Evolutionary conservation across 345 rosid genomes (phyloP).

Genomic region (Melastoma malabathricum): DNA sequence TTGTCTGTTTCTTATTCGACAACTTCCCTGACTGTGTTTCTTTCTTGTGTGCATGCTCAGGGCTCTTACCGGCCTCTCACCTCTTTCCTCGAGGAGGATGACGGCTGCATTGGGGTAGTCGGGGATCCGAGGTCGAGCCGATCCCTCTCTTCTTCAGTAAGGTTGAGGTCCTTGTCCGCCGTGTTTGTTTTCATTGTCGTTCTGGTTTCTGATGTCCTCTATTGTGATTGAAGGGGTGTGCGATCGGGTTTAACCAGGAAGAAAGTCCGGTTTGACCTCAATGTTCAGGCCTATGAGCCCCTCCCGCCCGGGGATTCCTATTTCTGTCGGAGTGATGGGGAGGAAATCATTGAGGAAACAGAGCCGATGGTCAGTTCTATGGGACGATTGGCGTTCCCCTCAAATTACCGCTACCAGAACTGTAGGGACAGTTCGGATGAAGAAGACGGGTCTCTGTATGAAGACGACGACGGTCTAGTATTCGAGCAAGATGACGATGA

Average conservation of each 20-base stretch:
- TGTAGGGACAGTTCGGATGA: slow-evolving; percentile 52
- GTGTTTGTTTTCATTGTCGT: too few relatives aligned
- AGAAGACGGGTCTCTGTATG: slow-evolving; percentile 32
- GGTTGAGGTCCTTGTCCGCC: too few relatives aligned
- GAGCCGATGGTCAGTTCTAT: neutral
- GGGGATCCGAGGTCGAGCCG: too few relatives aligned
- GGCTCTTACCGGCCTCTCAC: too few relatives aligned
- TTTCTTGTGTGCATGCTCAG: too few relatives aligned
- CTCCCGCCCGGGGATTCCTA: slow-evolving; percentile 9
- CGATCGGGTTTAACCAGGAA: slow-evolving; percentile 19
- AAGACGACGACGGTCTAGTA: slow-evolving; percentile 48
- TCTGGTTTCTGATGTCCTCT: too few relatives aligned
- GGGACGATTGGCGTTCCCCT: slow-evolving; percentile 14
- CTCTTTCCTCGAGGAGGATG: too few relatives aligned
- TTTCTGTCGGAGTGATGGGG: slow-evolving; percentile 23
- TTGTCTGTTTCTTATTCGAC: too few relatives aligned
- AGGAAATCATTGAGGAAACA: slow-evolving; percentile 9
- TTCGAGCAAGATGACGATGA: slow-evolving; percentile 25
- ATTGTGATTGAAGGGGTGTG: too few relatives aligned
- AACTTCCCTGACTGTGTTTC: too few relatives aligned
- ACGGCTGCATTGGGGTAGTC: too few relatives aligned
- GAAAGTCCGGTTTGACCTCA: slow-evolving; percentile 64
- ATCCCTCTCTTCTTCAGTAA: too few relatives aligned
- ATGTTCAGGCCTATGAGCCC: slow-evolving; percentile 69
- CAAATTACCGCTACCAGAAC: slow-evolving; percentile 49